Conservation (phyloP, 192 early-diverging fungal genomes). For the Linnemannia elongata region DNA sequence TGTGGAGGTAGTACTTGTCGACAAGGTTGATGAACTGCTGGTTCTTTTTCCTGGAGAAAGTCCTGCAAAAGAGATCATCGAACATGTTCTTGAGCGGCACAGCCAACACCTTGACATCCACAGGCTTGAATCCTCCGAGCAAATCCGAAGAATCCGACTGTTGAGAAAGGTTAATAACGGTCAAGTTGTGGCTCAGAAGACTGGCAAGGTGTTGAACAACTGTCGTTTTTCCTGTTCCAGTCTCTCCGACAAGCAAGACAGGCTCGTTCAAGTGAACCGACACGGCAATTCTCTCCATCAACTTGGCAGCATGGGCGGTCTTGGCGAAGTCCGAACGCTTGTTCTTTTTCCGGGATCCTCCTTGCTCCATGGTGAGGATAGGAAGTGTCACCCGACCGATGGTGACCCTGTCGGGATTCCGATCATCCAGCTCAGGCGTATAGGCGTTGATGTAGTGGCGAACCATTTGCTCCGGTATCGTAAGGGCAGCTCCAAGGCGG, state of each 20-base stretch:
- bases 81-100: constrained; percentile 87
- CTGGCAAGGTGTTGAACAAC: constrained; percentile 93
- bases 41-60: constrained; percentile 92
- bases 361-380: constrained; percentile 43
- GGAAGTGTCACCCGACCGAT: constrained; percentile 72
- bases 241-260: constrained; percentile 94
- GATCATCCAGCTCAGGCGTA: constrained; percentile 68
- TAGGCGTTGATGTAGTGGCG: constrained; percentile 80
- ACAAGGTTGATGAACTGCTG: constrained; percentile 87
- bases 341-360: constrained; percentile 46
- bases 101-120: constrained; percentile 86
- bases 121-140: constrained; percentile 97
- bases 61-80: constrained; percentile 85
- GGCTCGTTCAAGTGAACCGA: constrained; percentile 87
- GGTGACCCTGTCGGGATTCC: constrained; percentile 48
- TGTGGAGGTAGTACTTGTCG: constrained; percentile 74
- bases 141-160: constrained; percentile 96
- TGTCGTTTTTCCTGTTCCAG: constrained; percentile 98
- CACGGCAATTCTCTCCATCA: constrained; percentile 90
- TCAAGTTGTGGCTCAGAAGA: constrained; percentile 77
- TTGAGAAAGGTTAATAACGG: constrained; percentile 97
- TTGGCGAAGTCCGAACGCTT: constrained; percentile 82
- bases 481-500: constrained; percentile 77
- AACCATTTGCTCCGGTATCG: constrained; percentile 75
- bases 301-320: constrained; percentile 83